A percentile compares a stretch with the other conserved stretches of the same genome.
phyloP scores from a whole-genome alignment of 202 grass and related monocot genomes.

The Schoenoplectus tabernaemontani region DNA sequence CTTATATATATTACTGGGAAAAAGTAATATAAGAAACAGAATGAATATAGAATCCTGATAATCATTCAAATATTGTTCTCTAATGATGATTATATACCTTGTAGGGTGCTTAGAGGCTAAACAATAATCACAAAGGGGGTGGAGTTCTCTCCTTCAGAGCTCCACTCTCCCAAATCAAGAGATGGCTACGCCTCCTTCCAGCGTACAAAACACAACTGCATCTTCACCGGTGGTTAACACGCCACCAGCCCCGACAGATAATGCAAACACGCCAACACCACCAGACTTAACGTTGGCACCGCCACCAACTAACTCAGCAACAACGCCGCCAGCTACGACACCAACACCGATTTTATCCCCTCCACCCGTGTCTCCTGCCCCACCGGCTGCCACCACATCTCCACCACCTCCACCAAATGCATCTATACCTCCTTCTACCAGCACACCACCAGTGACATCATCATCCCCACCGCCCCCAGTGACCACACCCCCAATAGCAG shows the following conservation, averaged over 20 bases:
- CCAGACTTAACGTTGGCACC: neutral
- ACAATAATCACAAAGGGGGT: slow-evolving; percentile 1
- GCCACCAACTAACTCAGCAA: neutral
- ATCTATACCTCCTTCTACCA: neutral
- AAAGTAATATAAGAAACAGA: neutral
- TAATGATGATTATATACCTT: neutral
- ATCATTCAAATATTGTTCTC: neutral
- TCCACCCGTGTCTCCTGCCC: neutral
- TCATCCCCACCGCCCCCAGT: neutral
- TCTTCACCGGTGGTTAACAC: neutral
- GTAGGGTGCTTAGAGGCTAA: neutral
- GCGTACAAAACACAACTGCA: neutral
- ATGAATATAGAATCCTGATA: neutral
- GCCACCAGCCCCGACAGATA: neutral
- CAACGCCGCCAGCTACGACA: neutral
- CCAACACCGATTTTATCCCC: neutral
- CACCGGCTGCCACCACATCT: neutral
- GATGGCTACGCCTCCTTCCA: slow-evolving; percentile 11
- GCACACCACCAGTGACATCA: neutral
- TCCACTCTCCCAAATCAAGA: slow-evolving; percentile 22
- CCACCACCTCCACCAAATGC: slow-evolving; percentile 1
- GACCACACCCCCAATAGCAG: neutral
- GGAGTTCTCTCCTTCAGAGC: slow-evolving; percentile 19
- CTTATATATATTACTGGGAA: neutral
- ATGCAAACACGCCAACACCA: neutral